These are phyloP conservation scores for Jaminaea rosea DNA, from an alignment of 1,284 basidiomycete genomes.

Conservation along the genomic window DNA sequence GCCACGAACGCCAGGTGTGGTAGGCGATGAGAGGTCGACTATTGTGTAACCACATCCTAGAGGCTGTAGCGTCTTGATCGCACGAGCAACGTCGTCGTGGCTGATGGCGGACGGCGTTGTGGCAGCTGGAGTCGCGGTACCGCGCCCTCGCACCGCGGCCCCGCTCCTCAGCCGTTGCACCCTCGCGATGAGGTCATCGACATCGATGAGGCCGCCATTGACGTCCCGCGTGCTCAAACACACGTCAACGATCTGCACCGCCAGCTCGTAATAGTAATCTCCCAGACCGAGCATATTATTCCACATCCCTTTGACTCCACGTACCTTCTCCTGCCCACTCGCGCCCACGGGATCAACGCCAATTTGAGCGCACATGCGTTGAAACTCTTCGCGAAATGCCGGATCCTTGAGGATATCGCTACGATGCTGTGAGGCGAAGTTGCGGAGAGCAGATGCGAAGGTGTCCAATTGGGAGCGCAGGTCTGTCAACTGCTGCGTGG, in stretches of 20 bases:
- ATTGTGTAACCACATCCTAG: conserved; percentile 83
- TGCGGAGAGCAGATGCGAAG: conserved; percentile 70
- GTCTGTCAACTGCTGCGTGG: conserved; percentile 64
- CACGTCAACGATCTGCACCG: conserved; percentile 92
- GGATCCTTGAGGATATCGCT: conserved; percentile 73
- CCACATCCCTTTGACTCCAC: conserved; percentile 50
- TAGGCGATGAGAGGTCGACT: conserved; percentile 53
- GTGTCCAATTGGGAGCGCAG: conserved; percentile 71
- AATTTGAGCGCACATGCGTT: conserved; percentile 88
- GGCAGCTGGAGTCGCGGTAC: conserved; percentile 1
- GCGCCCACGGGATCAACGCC: conserved; percentile 79
- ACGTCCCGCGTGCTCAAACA: conserved; percentile 77
- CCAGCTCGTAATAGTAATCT: conserved; percentile 92
- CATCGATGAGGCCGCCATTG: conserved; percentile 85
- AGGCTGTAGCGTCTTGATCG: conserved; percentile 77
- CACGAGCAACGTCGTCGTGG: conserved; percentile 72
- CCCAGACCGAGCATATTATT: conserved; percentile 68
- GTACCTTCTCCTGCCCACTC: conserved; percentile 1
- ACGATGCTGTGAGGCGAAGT: conserved; percentile 74
- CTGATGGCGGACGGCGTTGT: conserved; percentile 55
- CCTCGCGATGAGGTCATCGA: conserved; percentile 71
- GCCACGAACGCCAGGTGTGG: conserved; percentile 47
- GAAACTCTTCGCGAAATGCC: conserved; percentile 80
- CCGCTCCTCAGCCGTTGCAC: conserved; percentile 64
- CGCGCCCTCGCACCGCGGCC: background rate